Percentiles rank a stretch among this genome's conserved stretches.
phyloP scores from a whole-genome alignment of 2,329 filamentous ascomycete genomes.

The Emydomyces testavorans region DNA sequence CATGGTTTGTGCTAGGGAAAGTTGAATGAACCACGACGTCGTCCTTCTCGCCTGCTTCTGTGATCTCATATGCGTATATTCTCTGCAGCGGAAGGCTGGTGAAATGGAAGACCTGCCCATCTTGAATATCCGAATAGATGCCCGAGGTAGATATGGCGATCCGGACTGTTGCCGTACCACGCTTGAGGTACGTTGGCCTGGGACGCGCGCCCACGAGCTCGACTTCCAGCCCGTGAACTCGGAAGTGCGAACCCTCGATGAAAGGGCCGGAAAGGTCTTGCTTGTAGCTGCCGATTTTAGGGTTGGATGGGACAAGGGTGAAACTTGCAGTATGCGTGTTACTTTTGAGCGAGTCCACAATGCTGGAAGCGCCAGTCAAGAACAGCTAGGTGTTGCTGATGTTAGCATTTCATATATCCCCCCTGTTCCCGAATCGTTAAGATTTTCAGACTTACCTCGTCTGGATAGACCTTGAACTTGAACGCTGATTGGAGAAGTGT shows the following conservation, averaged over 20 bases:
- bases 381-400: not conserved
- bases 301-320: not conserved
- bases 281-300: not conserved
- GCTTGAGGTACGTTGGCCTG: not conserved
- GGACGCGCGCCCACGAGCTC: not conserved
- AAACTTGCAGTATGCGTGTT: not conserved
- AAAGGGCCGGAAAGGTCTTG: not conserved
- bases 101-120: not conserved
- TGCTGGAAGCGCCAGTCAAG: not conserved
- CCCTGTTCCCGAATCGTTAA: not conserved
- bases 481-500: too few relatives aligned
- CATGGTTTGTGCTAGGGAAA: not conserved
- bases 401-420: too few relatives aligned
- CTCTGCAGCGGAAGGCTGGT: not conserved
- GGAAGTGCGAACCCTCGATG: conserved; percentile 1
- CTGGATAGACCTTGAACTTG: not conserved
- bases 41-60: not conserved
- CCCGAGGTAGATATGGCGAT: not conserved
- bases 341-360: not conserved
- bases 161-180: not conserved
- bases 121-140: conserved; percentile 1
- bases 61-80: not conserved
- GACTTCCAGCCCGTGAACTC: not conserved
- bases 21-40: not conserved
- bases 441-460: not conserved